Evolutionary conservation across 1,284 basidiomycete genomes (phyloP).

Genomic region (Boletus smithii): DNA sequence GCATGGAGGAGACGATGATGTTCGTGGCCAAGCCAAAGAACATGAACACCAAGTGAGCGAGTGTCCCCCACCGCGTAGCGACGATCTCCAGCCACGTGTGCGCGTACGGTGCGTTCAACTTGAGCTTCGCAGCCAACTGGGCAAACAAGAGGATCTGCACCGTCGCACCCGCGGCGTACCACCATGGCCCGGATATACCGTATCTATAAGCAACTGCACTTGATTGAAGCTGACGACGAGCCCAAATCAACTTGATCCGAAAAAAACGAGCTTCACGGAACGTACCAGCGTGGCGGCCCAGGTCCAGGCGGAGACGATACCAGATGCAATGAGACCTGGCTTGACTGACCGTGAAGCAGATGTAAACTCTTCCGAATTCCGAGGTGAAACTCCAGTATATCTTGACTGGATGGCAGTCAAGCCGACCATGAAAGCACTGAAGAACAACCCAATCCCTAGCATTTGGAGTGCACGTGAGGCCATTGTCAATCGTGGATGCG

Average conservation of each 20-base stretch:
- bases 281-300: conserved; percentile 74
- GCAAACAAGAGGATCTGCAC: conserved; percentile 74
- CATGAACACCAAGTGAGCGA: conserved; percentile 74
- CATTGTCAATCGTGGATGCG: background rate
- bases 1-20: conserved; percentile 65
- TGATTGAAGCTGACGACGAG: conserved; percentile 57
- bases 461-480: background rate
- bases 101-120: conserved; percentile 65
- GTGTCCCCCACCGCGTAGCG: conserved; percentile 68
- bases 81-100: conserved; percentile 59
- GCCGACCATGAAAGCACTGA: conserved; percentile 73
- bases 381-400: conserved; percentile 71
- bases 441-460: conserved; percentile 78
- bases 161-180: conserved; percentile 69
- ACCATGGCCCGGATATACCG: conserved; percentile 71
- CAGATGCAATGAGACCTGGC: conserved; percentile 86
- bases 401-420: conserved; percentile 68
- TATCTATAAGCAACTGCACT: conserved; percentile 83
- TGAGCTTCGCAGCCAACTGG: conserved; percentile 70
- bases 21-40: conserved; percentile 79
- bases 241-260: background rate
- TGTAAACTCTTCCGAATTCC: conserved; percentile 77
- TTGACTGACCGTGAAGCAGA: conserved; percentile 80
- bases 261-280: conserved; percentile 2
- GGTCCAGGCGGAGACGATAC: conserved; percentile 85